Evolutionary conservation across 2,329 filamentous ascomycete species (phyloP), one percentile per base, ranked within the genome.

Genomic region (Sporothrix humicola): DNA sequence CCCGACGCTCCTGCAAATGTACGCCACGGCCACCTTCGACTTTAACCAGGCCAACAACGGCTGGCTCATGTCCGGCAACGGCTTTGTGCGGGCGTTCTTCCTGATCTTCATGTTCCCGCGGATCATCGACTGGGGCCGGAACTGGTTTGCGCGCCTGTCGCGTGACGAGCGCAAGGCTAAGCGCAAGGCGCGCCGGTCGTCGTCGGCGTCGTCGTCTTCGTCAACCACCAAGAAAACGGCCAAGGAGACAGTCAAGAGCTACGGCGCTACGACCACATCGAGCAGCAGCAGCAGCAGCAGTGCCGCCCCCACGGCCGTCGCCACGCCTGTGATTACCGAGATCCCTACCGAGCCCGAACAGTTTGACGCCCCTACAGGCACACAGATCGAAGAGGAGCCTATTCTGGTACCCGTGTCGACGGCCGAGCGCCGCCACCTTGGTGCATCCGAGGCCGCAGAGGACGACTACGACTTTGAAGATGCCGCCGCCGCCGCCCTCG

Each of bases 1-100:
- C 0, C 88, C 89, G 0, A 83, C 88, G 0, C 81, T 93, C 0
- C 84, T 89, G 46, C 88, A 89, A 75, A 85, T 89, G 83, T 89
- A 89, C 72, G 86, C 87, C 2, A 89, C 87, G 0, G 84, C 87
- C 0, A 82, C 82, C 0, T 89, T 89, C 75, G 81, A 83, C 73
- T 90, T 89, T 73, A 82, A 82, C 65, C 87, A 88, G n/a, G 83
- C 81, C 0, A 83, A 88, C 71, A 89, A 89, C 73, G 87, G 87
- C 6, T 86, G 83, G 79, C 82, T 89, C 58, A 88, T 89, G 85
- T 85, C 87, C 0, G 85, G 84, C 71, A 88, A 87, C 77, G 84
- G 86, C 0, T 82, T 87, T 26, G 85, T 89, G 79, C 81, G 87
- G 2, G 86, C 86, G 66, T 74, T 88, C 3, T 89, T 89, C 73